phyloP scores from a whole-genome alignment of 2,329 filamentous ascomycete species.

The Penicillium sp. region DNA sequence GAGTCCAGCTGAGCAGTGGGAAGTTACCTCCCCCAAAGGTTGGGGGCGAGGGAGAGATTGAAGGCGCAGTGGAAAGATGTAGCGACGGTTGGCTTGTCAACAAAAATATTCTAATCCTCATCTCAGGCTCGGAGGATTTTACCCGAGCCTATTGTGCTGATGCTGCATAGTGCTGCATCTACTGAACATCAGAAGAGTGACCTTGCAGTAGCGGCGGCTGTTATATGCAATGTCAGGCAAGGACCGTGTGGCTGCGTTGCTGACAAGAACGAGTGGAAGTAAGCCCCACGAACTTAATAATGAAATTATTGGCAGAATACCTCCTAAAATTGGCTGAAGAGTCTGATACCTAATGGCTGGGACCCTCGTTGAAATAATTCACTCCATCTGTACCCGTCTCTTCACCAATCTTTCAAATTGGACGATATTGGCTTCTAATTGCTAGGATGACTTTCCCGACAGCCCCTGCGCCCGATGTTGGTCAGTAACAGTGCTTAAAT shows the following conservation, averaged over 20 bases:
- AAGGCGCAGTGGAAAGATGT: neutral
- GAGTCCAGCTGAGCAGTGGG: neutral
- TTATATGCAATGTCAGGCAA: neutral
- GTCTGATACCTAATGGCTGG: neutral
- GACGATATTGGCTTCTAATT: neutral
- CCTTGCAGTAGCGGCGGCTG: neutral
- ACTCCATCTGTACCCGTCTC: neutral
- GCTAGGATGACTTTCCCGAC: neutral
- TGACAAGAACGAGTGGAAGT: neutral
- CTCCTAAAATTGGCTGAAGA: neutral
- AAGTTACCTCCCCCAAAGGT: neutral
- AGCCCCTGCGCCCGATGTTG: neutral
- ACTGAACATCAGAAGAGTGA: neutral
- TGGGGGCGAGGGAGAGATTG: neutral
- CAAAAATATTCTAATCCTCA: no score
- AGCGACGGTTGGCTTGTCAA: neutral
- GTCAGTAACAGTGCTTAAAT: neutral
- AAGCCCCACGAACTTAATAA: neutral
- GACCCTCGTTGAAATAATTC: neutral
- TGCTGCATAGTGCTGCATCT: neutral
- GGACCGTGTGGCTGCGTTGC: neutral
- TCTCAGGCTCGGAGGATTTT: neutral
- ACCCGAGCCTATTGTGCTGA: neutral
- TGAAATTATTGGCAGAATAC: neutral
- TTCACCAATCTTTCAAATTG: neutral